Evolutionary conservation across 2,329 filamentous ascomycete genomes (phyloP), one percentile per base, ranked within the genome.

Genomic region (Clathrospora elynae): DNA sequence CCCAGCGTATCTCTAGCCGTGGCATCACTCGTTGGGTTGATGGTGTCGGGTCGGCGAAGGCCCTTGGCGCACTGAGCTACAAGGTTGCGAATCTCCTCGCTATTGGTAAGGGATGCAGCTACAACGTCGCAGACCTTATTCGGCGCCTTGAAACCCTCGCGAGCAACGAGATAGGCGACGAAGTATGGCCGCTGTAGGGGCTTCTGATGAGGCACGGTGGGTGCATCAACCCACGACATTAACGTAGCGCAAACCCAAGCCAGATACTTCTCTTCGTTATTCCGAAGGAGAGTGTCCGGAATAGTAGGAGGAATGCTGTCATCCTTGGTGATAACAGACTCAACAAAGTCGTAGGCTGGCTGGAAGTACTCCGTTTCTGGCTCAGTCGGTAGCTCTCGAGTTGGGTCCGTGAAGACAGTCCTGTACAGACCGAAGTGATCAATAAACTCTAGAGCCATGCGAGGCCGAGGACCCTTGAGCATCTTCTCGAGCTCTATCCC

Each of bases 401-500:
- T 74, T 2, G 87, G 83, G 57, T 90, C 83, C 1, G 83, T 86
- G 62, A 92, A 93, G 38, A 92, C 83, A 3, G 85, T 83, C 26
- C 79, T 75, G 63, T 90, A 91, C 2, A 92, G 77, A 5, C 78
- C 77, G 10, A 91, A 77, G 2, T 78, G 71, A 62, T 90, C 75
- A 28, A 92, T 82, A 9, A 87, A 75, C 17, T 77, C 68, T n/a
- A 91, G 71, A 6, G 87, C 78, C 53, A 75, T 74, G 35, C 74
- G 72, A 6, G 87, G 85, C 56, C 84, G 75, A 8, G 80, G 78
- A 22, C 79, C 84, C 70, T 83, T 86, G 12, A 97, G 75, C 84
- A 95, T 95, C 76, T 97, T 97, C 63, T 92, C 88, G 3, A 96
- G 61, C 66, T 99, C 93, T 3, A 86, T 80, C 0, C 90, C 89